A percentile compares a stretch with the other conserved stretches of the same genome.
These are phyloP conservation scores for Eucalyptus erythrocorys DNA, from an alignment of 345 rosid genomes.

Conservation along the genomic window DNA sequence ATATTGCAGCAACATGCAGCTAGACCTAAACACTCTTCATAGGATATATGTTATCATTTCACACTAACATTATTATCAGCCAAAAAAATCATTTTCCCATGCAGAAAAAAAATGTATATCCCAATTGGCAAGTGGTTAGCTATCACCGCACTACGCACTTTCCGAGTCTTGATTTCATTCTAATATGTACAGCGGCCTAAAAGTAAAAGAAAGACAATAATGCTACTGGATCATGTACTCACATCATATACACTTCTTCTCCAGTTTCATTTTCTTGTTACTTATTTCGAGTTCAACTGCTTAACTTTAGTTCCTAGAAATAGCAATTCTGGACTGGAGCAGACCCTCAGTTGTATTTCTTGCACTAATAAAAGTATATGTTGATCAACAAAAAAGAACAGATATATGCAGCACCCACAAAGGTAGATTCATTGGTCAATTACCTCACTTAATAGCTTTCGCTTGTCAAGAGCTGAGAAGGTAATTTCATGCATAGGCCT, in stretches of 20 bases:
- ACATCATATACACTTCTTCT: background rate
- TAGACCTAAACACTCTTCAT: background rate
- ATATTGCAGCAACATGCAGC: background rate
- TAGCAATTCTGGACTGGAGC: background rate
- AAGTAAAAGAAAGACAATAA: background rate
- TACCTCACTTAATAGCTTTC: conserved; percentile 91
- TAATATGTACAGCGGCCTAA: background rate
- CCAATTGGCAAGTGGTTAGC: background rate
- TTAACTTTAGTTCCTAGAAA: background rate
- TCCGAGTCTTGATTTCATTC: background rate
- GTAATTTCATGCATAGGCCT: conserved; percentile 98
- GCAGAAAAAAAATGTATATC: background rate
- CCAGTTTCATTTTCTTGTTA: background rate
- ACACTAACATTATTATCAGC: background rate
- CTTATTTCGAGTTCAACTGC: background rate
- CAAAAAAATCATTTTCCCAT: background rate
- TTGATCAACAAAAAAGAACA: background rate
- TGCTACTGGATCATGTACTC: background rate
- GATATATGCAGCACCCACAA: background rate
- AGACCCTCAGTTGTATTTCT: background rate
- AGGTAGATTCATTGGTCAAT: background rate
- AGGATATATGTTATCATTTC: background rate
- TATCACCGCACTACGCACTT: background rate
- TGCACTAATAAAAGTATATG: background rate
- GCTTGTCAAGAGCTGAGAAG: conserved; percentile 89